Conservation (phyloP, 208 protist genomes). For the Paratrypanosoma confusum region DNA sequence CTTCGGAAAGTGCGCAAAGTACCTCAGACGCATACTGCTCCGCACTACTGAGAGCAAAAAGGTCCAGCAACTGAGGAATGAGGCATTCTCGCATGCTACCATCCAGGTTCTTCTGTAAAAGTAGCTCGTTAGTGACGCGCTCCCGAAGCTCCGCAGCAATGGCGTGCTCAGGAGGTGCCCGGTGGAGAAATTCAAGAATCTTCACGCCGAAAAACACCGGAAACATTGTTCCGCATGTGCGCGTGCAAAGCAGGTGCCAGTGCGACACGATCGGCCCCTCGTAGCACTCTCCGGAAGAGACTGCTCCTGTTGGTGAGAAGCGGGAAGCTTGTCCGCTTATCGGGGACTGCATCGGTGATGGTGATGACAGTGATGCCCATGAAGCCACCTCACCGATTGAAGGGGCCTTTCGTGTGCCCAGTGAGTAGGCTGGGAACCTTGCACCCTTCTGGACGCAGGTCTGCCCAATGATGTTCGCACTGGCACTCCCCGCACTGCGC, state of each 20-base stretch:
- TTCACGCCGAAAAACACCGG: slow-evolving; percentile 56
- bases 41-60: slow-evolving; percentile 14
- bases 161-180: slow-evolving; percentile 13
- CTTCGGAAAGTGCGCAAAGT: slow-evolving; percentile 4
- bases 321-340: no score
- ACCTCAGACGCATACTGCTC: slow-evolving; percentile 8
- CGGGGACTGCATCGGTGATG: no score
- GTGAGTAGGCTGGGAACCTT: no score
- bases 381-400: no score
- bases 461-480: no score
- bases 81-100: slow-evolving; percentile 10
- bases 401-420: no score
- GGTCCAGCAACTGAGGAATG: slow-evolving; percentile 10
- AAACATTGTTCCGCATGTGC: slow-evolving; percentile 35
- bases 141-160: slow-evolving; percentile 9
- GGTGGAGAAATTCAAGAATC: slow-evolving; percentile 32
- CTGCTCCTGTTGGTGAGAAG: no score
- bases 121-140: slow-evolving; percentile 9
- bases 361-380: no score
- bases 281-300: no score
- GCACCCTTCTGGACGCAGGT: no score
- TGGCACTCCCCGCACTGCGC: no score
- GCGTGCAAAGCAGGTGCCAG: slow-evolving; percentile 67
- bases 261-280: slow-evolving; percentile 30
- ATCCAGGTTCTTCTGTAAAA: slow-evolving; percentile 7